These are phyloP conservation scores for Quercus parvula DNA, from an alignment of 306 rosid species.

Conservation along the genomic window DNA sequence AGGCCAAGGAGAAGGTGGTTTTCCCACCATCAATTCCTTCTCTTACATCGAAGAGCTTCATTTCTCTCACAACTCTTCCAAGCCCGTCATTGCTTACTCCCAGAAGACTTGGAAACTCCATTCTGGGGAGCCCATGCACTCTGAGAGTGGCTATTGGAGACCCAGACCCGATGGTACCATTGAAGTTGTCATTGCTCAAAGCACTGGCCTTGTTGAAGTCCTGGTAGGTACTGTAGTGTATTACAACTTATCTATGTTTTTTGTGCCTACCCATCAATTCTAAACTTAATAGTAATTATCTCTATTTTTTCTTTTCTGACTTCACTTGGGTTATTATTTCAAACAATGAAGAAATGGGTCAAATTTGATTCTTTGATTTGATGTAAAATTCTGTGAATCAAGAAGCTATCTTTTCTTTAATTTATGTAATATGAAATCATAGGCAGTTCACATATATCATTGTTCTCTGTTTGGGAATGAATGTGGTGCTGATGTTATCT, in stretches of 20 bases:
- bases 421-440: not conserved
- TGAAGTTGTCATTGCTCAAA: slow-evolving; percentile 80
- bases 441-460: not conserved
- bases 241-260: not conserved
- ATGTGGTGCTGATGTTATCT: not conserved
- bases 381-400: not conserved
- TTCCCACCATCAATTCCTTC: slow-evolving; percentile 77
- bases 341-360: not conserved
- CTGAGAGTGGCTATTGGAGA: slow-evolving; percentile 87
- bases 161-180: slow-evolving; percentile 72
- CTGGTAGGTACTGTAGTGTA: slow-evolving; percentile 35
- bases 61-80: slow-evolving; percentile 75
- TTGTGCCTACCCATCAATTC: not conserved
- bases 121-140: slow-evolving; percentile 83
- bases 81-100: slow-evolving; percentile 69
- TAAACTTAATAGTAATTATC: not conserved
- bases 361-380: not conserved
- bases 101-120: slow-evolving; percentile 83
- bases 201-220: slow-evolving; percentile 88
- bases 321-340: too few species aligned
- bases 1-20: slow-evolving; percentile 85
- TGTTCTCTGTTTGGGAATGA: not conserved
- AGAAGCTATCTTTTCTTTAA: not conserved
- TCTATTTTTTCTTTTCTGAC: too few species aligned
- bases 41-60: slow-evolving; percentile 70